Conservation (phyloP, 176 grass and related monocot genomes). For the Pontederia crassipes region DNA sequence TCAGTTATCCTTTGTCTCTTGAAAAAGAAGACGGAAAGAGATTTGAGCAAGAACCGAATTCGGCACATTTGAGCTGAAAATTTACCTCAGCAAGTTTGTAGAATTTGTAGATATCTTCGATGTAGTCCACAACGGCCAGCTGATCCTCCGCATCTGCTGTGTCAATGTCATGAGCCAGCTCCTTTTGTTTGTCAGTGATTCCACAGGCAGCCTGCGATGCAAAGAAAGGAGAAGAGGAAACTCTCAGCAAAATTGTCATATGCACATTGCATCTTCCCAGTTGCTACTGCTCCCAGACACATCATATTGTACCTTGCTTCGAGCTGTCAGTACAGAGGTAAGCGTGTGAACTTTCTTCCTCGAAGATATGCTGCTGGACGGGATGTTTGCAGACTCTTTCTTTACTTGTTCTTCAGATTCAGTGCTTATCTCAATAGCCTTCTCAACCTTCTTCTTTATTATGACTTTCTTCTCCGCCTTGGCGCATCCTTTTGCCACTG, state of each 20-base stretch:
- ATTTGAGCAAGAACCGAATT: neutral
- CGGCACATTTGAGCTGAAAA: neutral
- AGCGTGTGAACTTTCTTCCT: constrained; percentile 78
- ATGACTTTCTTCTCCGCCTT: constrained; percentile 32
- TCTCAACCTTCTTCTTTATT: constrained; percentile 24
- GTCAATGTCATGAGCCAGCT: constrained; percentile 59
- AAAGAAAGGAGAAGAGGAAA: neutral
- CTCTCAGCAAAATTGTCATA: constrained; percentile 5
- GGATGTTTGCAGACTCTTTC: constrained; percentile 20
- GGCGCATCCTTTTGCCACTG: constrained; percentile 12
- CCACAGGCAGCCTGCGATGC: constrained; percentile 32
- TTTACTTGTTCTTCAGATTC: constrained; percentile 22
- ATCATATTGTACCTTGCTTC: constrained; percentile 51
- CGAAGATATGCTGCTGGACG: constrained; percentile 25
- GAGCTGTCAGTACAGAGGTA: constrained; percentile 63
- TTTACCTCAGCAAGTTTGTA: constrained; percentile 63
- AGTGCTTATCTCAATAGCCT: constrained; percentile 50
- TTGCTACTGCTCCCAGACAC: neutral
- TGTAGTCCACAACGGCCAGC: constrained; percentile 68
- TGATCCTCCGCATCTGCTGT: constrained; percentile 42
- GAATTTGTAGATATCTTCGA: constrained; percentile 72
- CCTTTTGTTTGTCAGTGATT: constrained; percentile 28
- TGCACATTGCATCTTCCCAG: neutral
- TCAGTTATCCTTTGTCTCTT: neutral
- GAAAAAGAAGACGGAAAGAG: constrained; percentile 17